Evolutionary conservation across 139 green algal species (phyloP).

Genomic region (Gonium pectorale): DNA sequence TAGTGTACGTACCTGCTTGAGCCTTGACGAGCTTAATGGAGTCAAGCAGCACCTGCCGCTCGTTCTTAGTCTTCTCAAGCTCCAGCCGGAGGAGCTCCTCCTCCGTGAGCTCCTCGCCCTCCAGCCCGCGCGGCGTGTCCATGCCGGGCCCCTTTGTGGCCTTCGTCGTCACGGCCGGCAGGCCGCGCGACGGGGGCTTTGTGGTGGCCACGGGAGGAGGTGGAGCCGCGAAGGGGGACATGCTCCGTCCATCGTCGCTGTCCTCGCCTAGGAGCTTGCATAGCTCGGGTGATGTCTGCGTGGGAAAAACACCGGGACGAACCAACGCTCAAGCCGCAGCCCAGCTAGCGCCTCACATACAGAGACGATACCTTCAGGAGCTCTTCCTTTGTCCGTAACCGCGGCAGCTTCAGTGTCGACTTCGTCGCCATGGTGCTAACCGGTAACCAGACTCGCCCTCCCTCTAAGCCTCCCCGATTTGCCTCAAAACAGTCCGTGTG

Average conservation of each 20-base stretch:
- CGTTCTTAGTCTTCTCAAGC: constrained; percentile 85
- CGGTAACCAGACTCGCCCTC: not conserved
- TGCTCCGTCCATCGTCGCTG: constrained; percentile 52
- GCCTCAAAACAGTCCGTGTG: too few species aligned
- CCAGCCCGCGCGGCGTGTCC: constrained; percentile 61
- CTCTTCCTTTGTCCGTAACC: constrained; percentile 82
- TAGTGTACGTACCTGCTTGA: constrained; percentile 55
- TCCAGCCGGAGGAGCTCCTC: constrained; percentile 81
- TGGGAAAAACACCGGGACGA: not conserved
- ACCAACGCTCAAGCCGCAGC: not conserved
- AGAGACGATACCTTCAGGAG: constrained; percentile 83
- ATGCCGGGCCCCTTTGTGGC: constrained; percentile 40
- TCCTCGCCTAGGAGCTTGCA: constrained; percentile 71
- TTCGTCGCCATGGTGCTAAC: constrained; percentile 42
- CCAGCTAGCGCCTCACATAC: too few species aligned
- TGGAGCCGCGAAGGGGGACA: constrained; percentile 44
- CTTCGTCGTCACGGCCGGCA: constrained; percentile 10
- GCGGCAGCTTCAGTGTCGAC: constrained; percentile 73
- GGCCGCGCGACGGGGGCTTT: constrained; percentile 50
- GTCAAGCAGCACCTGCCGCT: constrained; percentile 79
- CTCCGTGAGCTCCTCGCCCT: constrained; percentile 79
- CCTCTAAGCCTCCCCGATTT: too few species aligned
- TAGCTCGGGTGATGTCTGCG: constrained; percentile 71
- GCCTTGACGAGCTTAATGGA: constrained; percentile 75
- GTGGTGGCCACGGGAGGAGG: not conserved